Conservation (phyloP, 495 filamentous ascomycete species). For the Lepraria neglecta region DNA sequence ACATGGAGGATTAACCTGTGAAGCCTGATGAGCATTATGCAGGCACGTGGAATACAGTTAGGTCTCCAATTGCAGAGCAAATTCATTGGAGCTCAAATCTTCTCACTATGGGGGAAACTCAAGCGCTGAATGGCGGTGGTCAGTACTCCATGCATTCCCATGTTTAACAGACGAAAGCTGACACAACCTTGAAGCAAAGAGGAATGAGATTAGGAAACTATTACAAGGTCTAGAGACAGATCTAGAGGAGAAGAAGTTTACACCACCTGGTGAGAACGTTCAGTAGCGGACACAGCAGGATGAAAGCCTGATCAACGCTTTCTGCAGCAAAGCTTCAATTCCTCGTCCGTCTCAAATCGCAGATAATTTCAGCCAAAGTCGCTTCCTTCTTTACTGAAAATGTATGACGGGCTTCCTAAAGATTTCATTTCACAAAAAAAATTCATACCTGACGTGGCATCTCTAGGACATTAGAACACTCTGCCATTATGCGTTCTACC, state of each 20-base stretch:
- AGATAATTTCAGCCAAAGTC: conserved; percentile 9
- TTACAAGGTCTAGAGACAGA: conserved; percentile 54
- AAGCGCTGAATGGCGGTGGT: conserved; percentile 5
- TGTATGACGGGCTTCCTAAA: background rate
- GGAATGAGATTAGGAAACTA: conserved; percentile 54
- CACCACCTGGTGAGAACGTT: conserved; percentile 49
- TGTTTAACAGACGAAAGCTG: background rate
- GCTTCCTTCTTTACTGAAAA: conserved; percentile 7
- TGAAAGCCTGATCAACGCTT: background rate
- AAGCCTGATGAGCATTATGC: too few relatives aligned
- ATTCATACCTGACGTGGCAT: background rate
- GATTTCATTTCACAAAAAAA: background rate
- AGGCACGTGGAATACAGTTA: too few relatives aligned
- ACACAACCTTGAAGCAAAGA: conserved; percentile 47
- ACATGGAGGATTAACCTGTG: background rate
- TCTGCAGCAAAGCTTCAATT: background rate
- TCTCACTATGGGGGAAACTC: background rate
- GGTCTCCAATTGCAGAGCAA: too few relatives aligned
- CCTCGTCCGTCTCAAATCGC: conserved; percentile 2
- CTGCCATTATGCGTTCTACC: conserved; percentile 59
- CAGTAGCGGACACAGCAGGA: background rate
- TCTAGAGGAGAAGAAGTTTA: conserved; percentile 45
- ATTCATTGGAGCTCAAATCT: background rate
- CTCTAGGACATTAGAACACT: conserved; percentile 68
- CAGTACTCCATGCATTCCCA: background rate